Evolutionary conservation across 2,329 filamentous ascomycete genomes (phyloP).

Genomic region (Sclerotinia trifoliorum): DNA sequence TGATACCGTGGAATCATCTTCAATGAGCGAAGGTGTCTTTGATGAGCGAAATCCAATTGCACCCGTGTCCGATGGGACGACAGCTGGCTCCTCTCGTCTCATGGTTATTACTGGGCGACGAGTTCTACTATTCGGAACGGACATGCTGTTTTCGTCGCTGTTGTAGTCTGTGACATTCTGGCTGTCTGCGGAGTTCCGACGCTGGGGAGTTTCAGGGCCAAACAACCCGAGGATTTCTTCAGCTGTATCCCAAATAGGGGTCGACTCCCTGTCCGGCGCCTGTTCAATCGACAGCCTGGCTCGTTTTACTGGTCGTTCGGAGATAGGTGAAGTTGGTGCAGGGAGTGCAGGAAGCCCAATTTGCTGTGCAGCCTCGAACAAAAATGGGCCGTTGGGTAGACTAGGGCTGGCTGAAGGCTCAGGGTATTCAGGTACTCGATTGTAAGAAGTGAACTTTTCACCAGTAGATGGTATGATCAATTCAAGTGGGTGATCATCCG

Average conservation of each 20-base stretch:
- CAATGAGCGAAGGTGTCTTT: background rate
- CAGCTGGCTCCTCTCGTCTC: background rate
- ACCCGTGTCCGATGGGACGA: background rate
- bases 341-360: no score
- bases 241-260: no score
- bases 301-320: no score
- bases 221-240: no score
- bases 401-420: background rate
- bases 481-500: background rate
- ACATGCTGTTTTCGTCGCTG: background rate
- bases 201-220: no score
- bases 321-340: no score
- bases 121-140: background rate
- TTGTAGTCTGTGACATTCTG: background rate
- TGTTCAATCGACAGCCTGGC: no score
- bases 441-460: background rate
- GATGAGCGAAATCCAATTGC: background rate
- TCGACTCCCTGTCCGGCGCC: no score
- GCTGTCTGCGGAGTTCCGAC: background rate
- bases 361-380: no score
- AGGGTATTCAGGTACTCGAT: background rate
- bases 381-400: background rate
- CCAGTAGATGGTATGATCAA: background rate
- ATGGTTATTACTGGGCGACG: no score
- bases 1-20: background rate